These are phyloP conservation scores for Aristolochia contorta DNA, from an alignment of 164 flowering plant genomes.

Conservation along the genomic window DNA sequence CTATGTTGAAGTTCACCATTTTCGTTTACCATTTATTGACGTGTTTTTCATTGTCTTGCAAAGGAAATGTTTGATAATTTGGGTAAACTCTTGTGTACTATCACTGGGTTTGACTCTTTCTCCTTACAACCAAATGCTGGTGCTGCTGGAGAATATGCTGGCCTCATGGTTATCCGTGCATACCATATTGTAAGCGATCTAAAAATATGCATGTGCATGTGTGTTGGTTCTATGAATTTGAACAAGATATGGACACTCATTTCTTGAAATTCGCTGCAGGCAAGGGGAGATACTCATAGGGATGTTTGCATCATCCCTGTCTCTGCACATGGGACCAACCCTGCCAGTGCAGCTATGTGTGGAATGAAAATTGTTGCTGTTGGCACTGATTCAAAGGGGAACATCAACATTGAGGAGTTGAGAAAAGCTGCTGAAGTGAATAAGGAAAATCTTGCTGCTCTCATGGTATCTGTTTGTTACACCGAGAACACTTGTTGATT, in stretches of 20 bases:
- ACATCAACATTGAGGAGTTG: constrained; percentile 84
- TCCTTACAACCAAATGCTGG: constrained; percentile 99
- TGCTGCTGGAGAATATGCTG: constrained; percentile 98
- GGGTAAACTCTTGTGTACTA: constrained; percentile 75
- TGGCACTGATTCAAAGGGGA: constrained; percentile 99
- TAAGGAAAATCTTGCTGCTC: constrained; percentile 77
- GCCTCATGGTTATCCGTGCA: constrained; percentile 99
- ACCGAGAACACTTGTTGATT: no score
- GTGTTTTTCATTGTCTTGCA: constrained; percentile 1
- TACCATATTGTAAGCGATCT: constrained; percentile 64
- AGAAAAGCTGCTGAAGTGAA: constrained; percentile 90
- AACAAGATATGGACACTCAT: background rate
- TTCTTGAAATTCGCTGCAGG: constrained; percentile 24
- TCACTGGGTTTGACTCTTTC: constrained; percentile 97
- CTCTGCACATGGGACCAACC: constrained; percentile 98
- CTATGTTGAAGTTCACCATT: background rate
- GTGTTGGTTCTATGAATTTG: background rate
- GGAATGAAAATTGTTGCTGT: constrained; percentile 95
- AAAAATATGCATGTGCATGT: background rate
- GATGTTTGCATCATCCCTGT: constrained; percentile 96
- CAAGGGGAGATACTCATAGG: constrained; percentile 92
- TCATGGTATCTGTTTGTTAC: constrained; percentile 47
- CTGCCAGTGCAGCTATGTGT: constrained; percentile 99
- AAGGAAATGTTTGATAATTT: constrained; percentile 91
- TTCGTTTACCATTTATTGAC: background rate